Evolutionary conservation across 78 protist genomes (phyloP).

Genomic region (Cyanophora paradoxa): DNA sequence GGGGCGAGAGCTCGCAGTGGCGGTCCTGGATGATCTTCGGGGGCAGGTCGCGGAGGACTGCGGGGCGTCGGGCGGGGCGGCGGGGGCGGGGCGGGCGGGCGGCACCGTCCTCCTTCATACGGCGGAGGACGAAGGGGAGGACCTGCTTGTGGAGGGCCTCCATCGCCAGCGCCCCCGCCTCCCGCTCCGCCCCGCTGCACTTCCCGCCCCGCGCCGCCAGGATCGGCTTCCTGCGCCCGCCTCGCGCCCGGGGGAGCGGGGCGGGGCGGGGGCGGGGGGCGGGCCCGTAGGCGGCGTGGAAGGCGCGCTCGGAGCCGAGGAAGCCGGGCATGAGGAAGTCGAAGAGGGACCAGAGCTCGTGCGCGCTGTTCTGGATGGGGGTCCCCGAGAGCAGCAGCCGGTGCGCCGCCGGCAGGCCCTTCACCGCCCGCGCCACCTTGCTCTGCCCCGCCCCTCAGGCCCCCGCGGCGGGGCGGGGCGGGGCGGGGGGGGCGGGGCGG

Average conservation of each 20-base stretch:
- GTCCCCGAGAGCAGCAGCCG: constrained; percentile 96
- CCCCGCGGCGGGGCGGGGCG: not conserved
- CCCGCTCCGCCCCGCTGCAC: not conserved
- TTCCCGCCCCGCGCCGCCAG: not conserved
- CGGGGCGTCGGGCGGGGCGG: not conserved
- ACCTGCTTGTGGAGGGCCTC: constrained; percentile 75
- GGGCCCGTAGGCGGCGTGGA: constrained; percentile 47
- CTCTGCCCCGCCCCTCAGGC: no score
- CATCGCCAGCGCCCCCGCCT: constrained; percentile 51
- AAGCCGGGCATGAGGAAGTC: constrained; percentile 97
- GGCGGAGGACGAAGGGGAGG: constrained; percentile 90
- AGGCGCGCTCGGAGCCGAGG: constrained; percentile 72
- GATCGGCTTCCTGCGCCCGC: constrained; percentile 9
- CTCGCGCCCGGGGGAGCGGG: not conserved
- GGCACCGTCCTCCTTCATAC: constrained; percentile 79
- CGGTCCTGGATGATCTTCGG: constrained; percentile 93
- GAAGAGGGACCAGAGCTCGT: constrained; percentile 93
- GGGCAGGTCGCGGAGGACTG: constrained; percentile 90
- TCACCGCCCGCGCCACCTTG: not conserved
- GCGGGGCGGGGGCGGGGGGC: not conserved
- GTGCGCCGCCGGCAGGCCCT: constrained; percentile 51
- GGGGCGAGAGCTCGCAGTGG: constrained; percentile 39
- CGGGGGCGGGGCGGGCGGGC: not conserved
- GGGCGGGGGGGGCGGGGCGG: not conserved
- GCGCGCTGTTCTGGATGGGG: constrained; percentile 79